phyloP scores from a whole-genome alignment of 2,329 filamentous ascomycete genomes.

The Fusarium sp. region DNA sequence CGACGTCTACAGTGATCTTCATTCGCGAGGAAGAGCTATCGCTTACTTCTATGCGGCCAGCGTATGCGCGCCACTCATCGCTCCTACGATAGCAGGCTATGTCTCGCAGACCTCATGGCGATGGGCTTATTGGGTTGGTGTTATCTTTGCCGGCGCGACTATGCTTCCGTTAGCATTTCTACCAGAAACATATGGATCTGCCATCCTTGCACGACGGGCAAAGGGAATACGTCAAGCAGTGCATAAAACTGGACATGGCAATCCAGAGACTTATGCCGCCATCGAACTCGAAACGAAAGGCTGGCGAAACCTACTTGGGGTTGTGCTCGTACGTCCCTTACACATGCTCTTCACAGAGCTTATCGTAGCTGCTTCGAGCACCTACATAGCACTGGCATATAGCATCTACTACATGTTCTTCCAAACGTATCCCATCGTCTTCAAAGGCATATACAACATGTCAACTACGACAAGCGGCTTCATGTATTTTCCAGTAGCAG shows the following conservation, averaged over 20 bases:
- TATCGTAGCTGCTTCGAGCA: conserved; percentile 28
- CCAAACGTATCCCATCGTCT: conserved; percentile 40
- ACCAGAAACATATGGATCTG: conserved; percentile 39
- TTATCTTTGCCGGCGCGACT: conserved; percentile 47
- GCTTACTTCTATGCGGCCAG: conserved; percentile 55
- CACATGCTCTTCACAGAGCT: conserved; percentile 33
- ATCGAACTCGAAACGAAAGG: conserved; percentile 9
- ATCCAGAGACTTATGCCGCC: background rate
- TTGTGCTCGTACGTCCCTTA: conserved; percentile 22
- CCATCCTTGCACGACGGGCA: conserved; percentile 18
- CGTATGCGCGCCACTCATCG: conserved; percentile 57
- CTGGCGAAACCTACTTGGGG: conserved; percentile 13
- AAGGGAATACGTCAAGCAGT: background rate
- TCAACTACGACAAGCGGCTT: conserved; percentile 13
- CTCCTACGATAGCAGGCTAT: conserved; percentile 61
- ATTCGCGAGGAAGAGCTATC: conserved; percentile 52
- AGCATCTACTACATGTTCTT: conserved; percentile 41
- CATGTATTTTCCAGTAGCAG: conserved; percentile 24
- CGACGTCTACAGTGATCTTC: conserved; percentile 58
- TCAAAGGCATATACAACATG: conserved; percentile 28
- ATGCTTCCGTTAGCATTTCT: conserved; percentile 47
- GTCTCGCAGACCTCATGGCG: conserved; percentile 57
- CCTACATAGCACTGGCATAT: conserved; percentile 34
- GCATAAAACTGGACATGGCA: background rate
- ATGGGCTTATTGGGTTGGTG: conserved; percentile 58